Percentiles rank a stretch among this genome's conserved stretches.
Evolutionary conservation across 305 asterid species (phyloP).

Genomic region (Ilex paraguariensis): DNA sequence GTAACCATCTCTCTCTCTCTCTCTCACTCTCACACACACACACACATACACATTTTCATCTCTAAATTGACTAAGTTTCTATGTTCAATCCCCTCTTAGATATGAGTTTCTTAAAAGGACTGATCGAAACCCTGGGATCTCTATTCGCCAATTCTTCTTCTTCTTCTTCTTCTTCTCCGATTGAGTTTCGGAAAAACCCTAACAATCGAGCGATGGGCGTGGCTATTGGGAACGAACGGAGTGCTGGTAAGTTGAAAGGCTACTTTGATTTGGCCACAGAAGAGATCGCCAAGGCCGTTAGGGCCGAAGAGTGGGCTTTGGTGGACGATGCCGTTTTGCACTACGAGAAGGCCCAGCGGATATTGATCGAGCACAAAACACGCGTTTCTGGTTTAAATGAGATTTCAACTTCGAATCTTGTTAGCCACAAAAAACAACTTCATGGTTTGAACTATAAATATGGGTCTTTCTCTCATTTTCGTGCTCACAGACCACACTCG

Average conservation of each 20-base stretch:
- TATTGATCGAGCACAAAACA: conserved; percentile 29
- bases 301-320: conserved; percentile 96
- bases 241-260: conserved; percentile 80
- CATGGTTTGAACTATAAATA: no score
- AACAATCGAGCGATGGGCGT: conserved; percentile 54
- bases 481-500: no score
- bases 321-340: conserved; percentile 63
- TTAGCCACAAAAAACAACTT: no score
- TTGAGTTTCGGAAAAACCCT: conserved; percentile 34
- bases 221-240: conserved; percentile 82
- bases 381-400: not conserved
- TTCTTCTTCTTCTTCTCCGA: conserved; percentile 22
- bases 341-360: conserved; percentile 65
- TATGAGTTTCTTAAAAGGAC: conserved; percentile 66
- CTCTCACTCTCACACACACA: no score
- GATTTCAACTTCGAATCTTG: no score
- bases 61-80: no score
- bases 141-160: conserved; percentile 46
- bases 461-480: no score
- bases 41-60: no score
- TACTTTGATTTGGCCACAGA: conserved; percentile 88
- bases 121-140: conserved; percentile 58
- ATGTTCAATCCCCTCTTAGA: not conserved
- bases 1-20: no score
- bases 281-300: conserved; percentile 84